These are phyloP conservation scores for Tetrapyrgos nigripes DNA, from an alignment of 1,284 basidiomycete genomes.

Conservation along the genomic window DNA sequence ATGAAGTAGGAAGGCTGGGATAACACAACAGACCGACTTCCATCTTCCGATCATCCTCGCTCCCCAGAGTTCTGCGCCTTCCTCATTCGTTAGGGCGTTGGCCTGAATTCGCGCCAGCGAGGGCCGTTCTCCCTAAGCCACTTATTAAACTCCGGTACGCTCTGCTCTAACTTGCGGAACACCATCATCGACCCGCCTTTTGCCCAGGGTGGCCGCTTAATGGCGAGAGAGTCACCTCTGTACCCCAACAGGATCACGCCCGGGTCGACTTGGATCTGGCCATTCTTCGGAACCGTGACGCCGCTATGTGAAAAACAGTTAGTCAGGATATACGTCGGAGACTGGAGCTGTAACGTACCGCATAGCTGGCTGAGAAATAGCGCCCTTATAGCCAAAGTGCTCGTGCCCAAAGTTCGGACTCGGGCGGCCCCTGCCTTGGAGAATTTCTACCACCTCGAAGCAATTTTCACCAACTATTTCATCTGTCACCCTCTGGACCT, in stretches of 20 bases:
- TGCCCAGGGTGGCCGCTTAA: slow-evolving; percentile 16
- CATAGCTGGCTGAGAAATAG: slow-evolving; percentile 33
- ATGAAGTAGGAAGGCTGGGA: background rate
- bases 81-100: slow-evolving; percentile 6
- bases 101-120: slow-evolving; percentile 14
- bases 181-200: slow-evolving; percentile 39
- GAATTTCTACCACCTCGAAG: background rate
- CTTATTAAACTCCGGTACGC: slow-evolving; percentile 28
- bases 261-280: slow-evolving; percentile 31
- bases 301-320: slow-evolving; percentile 15
- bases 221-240: slow-evolving; percentile 27
- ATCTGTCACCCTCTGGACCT: slow-evolving; percentile 10
- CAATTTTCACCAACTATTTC: background rate
- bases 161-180: slow-evolving; percentile 40
- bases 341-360: slow-evolving; percentile 16
- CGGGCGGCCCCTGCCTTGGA: slow-evolving; percentile 8
- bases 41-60: slow-evolving; percentile 33
- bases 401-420: slow-evolving; percentile 24
- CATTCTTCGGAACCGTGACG: slow-evolving; percentile 23
- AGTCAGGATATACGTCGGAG: background rate
- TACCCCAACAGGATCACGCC: slow-evolving; percentile 38
- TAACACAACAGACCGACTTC: slow-evolving; percentile 23
- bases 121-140: slow-evolving; percentile 22
- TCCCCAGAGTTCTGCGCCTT: slow-evolving; percentile 27
- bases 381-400: slow-evolving; percentile 32